A percentile compares a stretch with the other conserved stretches of the same genome.
These are phyloP conservation scores for Diplogelasinospora grovesii DNA, from an alignment of 495 filamentous ascomycete species.

Conservation along the genomic window DNA sequence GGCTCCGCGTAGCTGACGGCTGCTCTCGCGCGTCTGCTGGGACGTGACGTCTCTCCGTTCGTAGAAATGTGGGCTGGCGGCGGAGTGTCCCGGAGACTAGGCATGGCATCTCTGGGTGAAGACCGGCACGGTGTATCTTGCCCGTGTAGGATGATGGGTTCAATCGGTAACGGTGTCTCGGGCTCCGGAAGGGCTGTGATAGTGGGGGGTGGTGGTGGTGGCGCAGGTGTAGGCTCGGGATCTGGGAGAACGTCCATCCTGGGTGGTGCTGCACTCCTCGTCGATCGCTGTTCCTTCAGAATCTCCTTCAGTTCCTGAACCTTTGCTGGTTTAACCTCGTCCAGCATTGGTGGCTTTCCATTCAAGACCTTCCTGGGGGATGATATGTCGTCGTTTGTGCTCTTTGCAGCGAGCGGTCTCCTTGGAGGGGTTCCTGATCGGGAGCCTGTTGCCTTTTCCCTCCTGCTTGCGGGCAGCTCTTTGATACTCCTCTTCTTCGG, in stretches of 20 bases:
- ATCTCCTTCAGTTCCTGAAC: slow-evolving; percentile 7
- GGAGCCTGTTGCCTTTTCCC: slow-evolving; percentile 17
- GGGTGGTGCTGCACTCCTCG: background rate
- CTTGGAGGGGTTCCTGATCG: slow-evolving; percentile 16
- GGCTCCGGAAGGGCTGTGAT: slow-evolving; percentile 25
- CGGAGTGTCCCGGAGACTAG: slow-evolving; percentile 50
- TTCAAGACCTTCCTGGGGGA: slow-evolving; percentile 36
- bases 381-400: slow-evolving; percentile 38
- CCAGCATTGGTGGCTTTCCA: slow-evolving; percentile 2
- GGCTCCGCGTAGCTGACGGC: slow-evolving; percentile 81
- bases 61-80: slow-evolving; percentile 49
- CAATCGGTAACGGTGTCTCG: slow-evolving; percentile 22
- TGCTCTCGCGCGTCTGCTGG: slow-evolving; percentile 56
- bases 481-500: slow-evolving; percentile 27
- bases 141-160: slow-evolving; percentile 25
- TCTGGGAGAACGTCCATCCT: slow-evolving; percentile 21
- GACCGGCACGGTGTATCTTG: slow-evolving; percentile 29
- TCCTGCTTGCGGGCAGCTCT: slow-evolving; percentile 22
- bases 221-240: slow-evolving; percentile 20
- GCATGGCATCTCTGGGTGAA: slow-evolving; percentile 16
- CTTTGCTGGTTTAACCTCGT: slow-evolving; percentile 22
- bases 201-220: slow-evolving; percentile 8
- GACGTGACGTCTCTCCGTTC: slow-evolving; percentile 45
- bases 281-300: slow-evolving; percentile 11
- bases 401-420: slow-evolving; percentile 38